Conservation (phyloP, 208 protist genomes). For the Herpetomonas samuelpessoai region DNA sequence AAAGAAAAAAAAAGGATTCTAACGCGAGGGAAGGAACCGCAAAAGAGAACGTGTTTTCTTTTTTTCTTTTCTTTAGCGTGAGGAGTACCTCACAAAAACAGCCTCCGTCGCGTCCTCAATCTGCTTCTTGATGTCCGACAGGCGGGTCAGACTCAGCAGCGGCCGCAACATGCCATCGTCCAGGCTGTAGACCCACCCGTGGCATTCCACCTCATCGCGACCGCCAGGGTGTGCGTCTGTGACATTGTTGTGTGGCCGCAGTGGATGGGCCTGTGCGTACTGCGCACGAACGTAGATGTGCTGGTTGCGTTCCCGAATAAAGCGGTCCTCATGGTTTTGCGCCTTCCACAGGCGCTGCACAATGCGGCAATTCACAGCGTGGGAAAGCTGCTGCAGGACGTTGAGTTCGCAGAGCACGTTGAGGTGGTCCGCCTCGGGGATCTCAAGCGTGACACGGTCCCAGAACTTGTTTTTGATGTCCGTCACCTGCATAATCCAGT, state of each 20-base stretch:
- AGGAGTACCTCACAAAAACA: slow-evolving; percentile 56
- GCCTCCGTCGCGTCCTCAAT: slow-evolving; percentile 51
- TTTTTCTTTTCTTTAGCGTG: neutral
- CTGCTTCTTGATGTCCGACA: slow-evolving; percentile 36
- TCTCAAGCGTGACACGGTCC: slow-evolving; percentile 43
- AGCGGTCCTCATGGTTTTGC: slow-evolving; percentile 46
- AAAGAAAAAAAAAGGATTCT: too few relatives aligned
- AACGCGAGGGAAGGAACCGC: too few relatives aligned
- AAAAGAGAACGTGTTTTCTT: too few relatives aligned
- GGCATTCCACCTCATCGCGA: slow-evolving; percentile 51
- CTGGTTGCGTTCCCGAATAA: slow-evolving; percentile 19
- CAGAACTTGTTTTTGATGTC: slow-evolving; percentile 63
- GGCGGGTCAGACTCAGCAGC: slow-evolving; percentile 55
- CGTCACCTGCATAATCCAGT: slow-evolving; percentile 79
- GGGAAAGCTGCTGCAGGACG: slow-evolving; percentile 57
- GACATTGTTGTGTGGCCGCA: neutral
- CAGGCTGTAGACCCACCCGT: slow-evolving; percentile 78
- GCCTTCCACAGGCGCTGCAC: slow-evolving; percentile 44
- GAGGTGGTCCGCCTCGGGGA: slow-evolving; percentile 44
- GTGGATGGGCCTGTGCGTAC: neutral
- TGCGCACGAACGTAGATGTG: slow-evolving; percentile 5
- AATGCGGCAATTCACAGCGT: slow-evolving; percentile 62
- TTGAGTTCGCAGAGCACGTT: slow-evolving; percentile 74
- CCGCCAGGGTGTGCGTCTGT: slow-evolving; percentile 9
- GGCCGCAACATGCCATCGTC: slow-evolving; percentile 58